Conservation (phyloP, 306 rosid species). For the Neltuma alba region DNA sequence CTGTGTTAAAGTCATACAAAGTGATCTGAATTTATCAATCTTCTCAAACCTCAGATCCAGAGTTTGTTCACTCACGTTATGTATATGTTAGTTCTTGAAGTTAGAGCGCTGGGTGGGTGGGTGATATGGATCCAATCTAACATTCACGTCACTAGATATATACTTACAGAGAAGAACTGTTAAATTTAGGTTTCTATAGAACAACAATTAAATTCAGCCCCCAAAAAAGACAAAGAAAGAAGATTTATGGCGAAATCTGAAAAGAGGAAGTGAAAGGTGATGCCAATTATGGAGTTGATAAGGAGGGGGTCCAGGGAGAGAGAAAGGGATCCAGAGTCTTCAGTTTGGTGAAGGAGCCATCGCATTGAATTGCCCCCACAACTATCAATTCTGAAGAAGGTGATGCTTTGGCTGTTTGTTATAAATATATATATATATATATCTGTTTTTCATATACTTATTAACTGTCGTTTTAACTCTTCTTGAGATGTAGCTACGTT, state of each 20-base stretch:
- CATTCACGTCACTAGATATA: background rate
- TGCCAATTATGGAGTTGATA: background rate
- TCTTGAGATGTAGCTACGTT: background rate
- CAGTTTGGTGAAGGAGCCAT: background rate
- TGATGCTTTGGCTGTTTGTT: background rate
- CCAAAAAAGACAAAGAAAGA: background rate
- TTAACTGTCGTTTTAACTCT: background rate
- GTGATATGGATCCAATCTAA: background rate
- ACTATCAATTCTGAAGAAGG: background rate
- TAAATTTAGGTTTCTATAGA: background rate
- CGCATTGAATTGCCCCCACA: background rate
- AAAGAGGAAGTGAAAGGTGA: background rate
- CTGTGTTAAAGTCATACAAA: background rate
- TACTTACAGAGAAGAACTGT: background rate
- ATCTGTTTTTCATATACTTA: background rate
- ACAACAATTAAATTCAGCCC: background rate
- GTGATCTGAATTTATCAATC: background rate
- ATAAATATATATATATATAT: no score
- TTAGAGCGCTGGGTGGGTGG: background rate
- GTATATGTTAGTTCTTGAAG: background rate
- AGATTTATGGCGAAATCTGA: background rate
- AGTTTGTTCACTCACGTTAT: background rate
- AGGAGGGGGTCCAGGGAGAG: background rate
- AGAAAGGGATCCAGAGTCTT: background rate
- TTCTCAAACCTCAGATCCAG: background rate